Evolutionary conservation across 139 green algal species (phyloP), one percentile per base, ranked within the genome.

Genomic region (Mesostigma viride): DNA sequence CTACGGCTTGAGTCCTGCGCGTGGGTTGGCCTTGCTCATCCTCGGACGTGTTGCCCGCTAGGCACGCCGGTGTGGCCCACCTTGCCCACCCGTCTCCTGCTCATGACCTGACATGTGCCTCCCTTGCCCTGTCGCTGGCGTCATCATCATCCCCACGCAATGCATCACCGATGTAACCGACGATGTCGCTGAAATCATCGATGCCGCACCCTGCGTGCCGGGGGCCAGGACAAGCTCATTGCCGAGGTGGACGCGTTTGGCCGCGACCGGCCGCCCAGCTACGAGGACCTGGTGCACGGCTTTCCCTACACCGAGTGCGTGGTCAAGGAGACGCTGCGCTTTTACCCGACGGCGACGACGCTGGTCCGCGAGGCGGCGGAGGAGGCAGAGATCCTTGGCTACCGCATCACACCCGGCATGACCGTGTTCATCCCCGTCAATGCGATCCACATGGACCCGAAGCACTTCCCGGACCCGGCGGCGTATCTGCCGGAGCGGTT

Each of bases 261-360:
- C n/a, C 76, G 80, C 60, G 76, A 72, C 0, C 32, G 66, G 3
- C 31, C 48, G 40, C 78, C 78, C n/a, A 68, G 64, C 2, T 82
- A 72, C 35, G 58, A 76, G 1, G 75, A 84, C 65, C 20, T 80
- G 22, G 58, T 31, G n/a, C 31, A 62, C 3, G 17, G 17, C 14
- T 58, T 73, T 33, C 3, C 32, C 26, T 70, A 70, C 60, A 69
- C 45, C 22, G 27, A 70, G 36, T 31, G 40, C 22, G 82, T 80
- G 32, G 75, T 84, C 62, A 89, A 89, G 68, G 82, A 87, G 71
- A 65, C 71, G 35, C 69, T 90, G 51, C 79, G 85, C 2, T 68
- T 89, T 62, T 88, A 89, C 68, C 81, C 85, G 1, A 53, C 40
- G 17, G 40, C 14, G 14, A 17, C 40, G 14, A 53, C 17, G 14